Evolutionary conservation across 441 rosid species (phyloP).

Genomic region (Biscutella laevigata): DNA sequence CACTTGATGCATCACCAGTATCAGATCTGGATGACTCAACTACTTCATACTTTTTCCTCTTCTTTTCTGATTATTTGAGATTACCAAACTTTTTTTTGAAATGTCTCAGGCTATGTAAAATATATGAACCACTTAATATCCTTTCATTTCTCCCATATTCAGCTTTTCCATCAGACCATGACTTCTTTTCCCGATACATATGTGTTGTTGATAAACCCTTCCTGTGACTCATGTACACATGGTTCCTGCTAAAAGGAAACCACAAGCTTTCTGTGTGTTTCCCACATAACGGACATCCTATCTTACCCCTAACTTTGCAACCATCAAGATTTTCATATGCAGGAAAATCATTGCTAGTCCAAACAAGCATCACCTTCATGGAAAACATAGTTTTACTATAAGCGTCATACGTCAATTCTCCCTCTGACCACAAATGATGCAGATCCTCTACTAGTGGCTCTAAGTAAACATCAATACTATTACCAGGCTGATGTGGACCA

Average conservation of each 20-base stretch:
- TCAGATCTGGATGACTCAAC: too few relatives aligned
- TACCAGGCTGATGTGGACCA: neutral
- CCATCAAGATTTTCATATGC: neutral
- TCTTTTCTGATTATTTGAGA: too few relatives aligned
- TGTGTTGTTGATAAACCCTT: too few relatives aligned
- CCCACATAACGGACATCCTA: neutral
- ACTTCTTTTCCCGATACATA: neutral
- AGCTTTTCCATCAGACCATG: too few relatives aligned
- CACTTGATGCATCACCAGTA: too few relatives aligned
- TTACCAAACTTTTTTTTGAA: neutral
- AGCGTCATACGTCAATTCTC: neutral
- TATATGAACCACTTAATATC: neutral
- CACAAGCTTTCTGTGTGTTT: neutral
- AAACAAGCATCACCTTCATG: neutral
- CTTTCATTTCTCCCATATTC: too few relatives aligned
- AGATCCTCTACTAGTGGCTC: neutral
- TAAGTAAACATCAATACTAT: neutral
- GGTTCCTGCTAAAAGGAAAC: neutral
- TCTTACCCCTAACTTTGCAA: neutral
- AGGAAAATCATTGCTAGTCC: neutral
- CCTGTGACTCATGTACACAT: neutral
- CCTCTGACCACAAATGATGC: neutral
- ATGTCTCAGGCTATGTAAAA: neutral
- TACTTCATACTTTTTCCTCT: neutral
- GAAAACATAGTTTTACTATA: neutral